Evolutionary conservation across 805 yeast genomes (phyloP).

Genomic region (Barnettozyma sp.): DNA sequence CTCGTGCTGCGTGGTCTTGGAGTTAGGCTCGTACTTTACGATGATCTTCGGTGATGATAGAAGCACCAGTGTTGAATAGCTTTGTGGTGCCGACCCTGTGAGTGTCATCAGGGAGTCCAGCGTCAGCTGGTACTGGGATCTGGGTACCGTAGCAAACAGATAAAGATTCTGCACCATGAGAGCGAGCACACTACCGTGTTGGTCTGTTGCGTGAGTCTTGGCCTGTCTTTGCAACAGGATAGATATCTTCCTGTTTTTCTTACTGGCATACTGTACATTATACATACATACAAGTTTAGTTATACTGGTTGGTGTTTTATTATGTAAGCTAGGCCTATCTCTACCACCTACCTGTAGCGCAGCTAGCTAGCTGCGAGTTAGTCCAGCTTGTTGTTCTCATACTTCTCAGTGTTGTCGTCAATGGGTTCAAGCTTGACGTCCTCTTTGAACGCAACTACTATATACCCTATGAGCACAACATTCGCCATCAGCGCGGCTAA

Average conservation of each 20-base stretch:
- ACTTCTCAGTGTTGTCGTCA: constrained; percentile 26
- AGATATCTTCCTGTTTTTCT: too few relatives aligned
- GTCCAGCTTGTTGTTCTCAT: constrained; percentile 29
- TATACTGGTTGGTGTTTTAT: too few relatives aligned
- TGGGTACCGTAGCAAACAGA: constrained; percentile 16
- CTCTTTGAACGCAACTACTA: constrained; percentile 68
- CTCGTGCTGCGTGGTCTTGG: constrained; percentile 23
- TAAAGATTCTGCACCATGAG: constrained; percentile 27
- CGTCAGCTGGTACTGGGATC: constrained; percentile 15
- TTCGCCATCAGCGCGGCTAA: constrained; percentile 74
- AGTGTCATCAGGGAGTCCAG: constrained; percentile 19
- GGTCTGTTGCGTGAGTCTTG: too few relatives aligned
- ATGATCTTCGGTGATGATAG: constrained; percentile 20
- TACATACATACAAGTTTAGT: too few relatives aligned
- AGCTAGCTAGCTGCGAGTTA: constrained; percentile 7
- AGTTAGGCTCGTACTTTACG: constrained; percentile 25
- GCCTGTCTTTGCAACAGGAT: too few relatives aligned
- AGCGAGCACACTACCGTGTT: too few relatives aligned
- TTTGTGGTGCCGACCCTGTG: constrained; percentile 16
- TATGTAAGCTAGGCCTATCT: neutral
- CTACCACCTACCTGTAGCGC: too few relatives aligned
- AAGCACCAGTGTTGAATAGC: constrained; percentile 13
- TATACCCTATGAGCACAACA: constrained; percentile 64
- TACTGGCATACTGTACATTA: too few relatives aligned
- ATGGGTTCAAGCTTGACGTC: constrained; percentile 33